phyloP scores from a whole-genome alignment of 148 eudicot genomes.

The Chenopodium suecicum region DNA sequence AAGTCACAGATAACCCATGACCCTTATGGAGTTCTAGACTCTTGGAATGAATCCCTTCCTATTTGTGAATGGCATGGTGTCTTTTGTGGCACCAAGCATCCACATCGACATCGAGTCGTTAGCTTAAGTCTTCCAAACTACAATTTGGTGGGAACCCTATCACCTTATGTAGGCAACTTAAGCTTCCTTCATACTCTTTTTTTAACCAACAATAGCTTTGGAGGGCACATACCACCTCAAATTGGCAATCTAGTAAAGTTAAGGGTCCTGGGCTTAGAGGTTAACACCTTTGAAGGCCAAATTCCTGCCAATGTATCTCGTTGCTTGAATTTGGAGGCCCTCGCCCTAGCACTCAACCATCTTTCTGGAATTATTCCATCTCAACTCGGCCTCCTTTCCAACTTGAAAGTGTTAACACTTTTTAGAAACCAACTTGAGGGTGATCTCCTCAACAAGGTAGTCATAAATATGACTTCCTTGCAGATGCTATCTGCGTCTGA shows the following conservation, averaged over 20 bases:
- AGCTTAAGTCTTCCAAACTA: neutral
- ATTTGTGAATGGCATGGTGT: constrained; percentile 17
- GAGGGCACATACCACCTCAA: constrained; percentile 16
- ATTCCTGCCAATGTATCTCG: constrained; percentile 13
- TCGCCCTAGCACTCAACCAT: neutral
- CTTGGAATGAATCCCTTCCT: neutral
- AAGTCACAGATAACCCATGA: constrained; percentile 2
- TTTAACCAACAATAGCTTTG: constrained; percentile 11
- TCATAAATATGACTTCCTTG: too few relatives aligned
- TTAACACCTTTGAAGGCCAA: constrained; percentile 10
- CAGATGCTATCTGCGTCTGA: too few relatives aligned
- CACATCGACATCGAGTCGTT: too few relatives aligned
- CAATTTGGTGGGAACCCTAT: constrained; percentile 18
- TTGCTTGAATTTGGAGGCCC: neutral
- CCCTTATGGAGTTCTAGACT: neutral
- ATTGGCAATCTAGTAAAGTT: constrained; percentile 15
- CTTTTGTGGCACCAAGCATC: constrained; percentile 3
- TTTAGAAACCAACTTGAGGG: too few relatives aligned
- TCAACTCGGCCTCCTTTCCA: constrained; percentile 9
- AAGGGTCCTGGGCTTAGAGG: neutral
- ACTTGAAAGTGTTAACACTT: neutral
- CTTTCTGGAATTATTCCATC: constrained; percentile 9
- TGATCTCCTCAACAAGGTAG: too few relatives aligned
- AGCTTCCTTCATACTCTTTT: constrained; percentile 20
- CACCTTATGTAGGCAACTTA: constrained; percentile 30